Evolutionary conservation across 2,329 filamentous ascomycete species (phyloP), one percentile per base, ranked within the genome.

Genomic region (Aureobasidium sp.): DNA sequence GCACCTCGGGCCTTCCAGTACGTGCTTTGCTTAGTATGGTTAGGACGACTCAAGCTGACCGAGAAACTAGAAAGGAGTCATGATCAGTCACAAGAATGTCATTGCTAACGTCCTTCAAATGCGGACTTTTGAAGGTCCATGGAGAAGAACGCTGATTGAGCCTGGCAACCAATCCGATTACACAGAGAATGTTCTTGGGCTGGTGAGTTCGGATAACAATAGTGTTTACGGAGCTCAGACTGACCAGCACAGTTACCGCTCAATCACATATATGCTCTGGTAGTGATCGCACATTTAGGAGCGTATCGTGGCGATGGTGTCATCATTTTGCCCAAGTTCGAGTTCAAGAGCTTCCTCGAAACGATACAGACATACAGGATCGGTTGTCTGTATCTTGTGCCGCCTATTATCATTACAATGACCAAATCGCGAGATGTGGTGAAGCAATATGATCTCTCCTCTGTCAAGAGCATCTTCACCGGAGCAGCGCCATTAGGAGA

Each of bases 211-310:
- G 3, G 17, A 24, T 24, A 17, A 13, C 32, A 24, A 36, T 24
- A n/a, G 8, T 5, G 4, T 51, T 24, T 13, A 36, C 13, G 15
- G 32, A 20, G 20, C 7, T 5, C 1, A 17, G 2, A 43, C 57
- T 60, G 36, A 51, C 24, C 20, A 24, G 29, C 9, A 5, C 39
- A 60, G 46, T 77, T 93, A 0, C 89, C 89, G 0, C 84, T 91
- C 70, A 92, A 87, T 66, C 90, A 95, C 69, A 94, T 94, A 66
- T 95, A 93, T 72, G 85, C 84, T 4, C 77, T 94, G 39, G 84
- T 91, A 5, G 84, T 91, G 17, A 84, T 91, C 63, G 85, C 84
- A 46, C 86, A 90, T 71, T 75, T 79, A 1, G 81, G 81, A 29
- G 77, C 84, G 2, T 93, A 86, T 70, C 82, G 87, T 44, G 90